Conservation (phyloP, 2,329 filamentous ascomycete species). For the Cladophialophora immunda region DNA sequence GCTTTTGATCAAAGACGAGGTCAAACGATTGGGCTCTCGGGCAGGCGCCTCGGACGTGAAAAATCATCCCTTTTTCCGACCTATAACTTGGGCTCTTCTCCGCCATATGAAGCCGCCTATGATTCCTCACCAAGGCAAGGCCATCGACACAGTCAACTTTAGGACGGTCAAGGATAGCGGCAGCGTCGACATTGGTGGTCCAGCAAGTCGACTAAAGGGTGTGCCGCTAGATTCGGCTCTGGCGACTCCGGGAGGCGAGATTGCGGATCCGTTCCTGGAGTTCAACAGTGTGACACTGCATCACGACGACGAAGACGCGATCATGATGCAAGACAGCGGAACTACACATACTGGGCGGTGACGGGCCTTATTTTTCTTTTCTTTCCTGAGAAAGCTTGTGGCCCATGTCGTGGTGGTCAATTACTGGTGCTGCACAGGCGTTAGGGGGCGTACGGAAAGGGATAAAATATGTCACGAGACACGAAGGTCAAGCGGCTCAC, state of each 20-base stretch:
- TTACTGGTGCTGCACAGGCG: constrained; percentile 25
- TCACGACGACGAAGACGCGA: constrained; percentile 83
- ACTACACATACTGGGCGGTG: constrained; percentile 32
- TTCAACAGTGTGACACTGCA: constrained; percentile 98
- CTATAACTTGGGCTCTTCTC: constrained; percentile 95
- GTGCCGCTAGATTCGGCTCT: constrained; percentile 87
- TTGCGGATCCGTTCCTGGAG: constrained; percentile 92
- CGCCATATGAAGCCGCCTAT: constrained; percentile 98
- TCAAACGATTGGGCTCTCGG: constrained; percentile 87
- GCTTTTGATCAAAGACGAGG: constrained; percentile 96
- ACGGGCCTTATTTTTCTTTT: constrained; percentile 14
- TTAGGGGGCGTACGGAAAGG: constrained; percentile 19
- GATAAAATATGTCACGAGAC: constrained; percentile 12
- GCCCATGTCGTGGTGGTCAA: not conserved
- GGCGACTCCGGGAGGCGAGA: constrained; percentile 82
- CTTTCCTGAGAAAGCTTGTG: not conserved
- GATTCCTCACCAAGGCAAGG: constrained; percentile 87
- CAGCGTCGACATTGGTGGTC: constrained; percentile 74
- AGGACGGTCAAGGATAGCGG: constrained; percentile 97
- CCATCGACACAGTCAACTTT: constrained; percentile 95
- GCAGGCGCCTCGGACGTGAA: constrained; percentile 98
- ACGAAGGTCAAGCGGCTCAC: constrained; percentile 7
- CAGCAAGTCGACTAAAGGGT: constrained; percentile 68
- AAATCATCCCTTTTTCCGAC: constrained; percentile 92
- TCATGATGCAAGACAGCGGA: constrained; percentile 36